Conservation (phyloP, 441 rosid species). For the Biscutella laevigata region DNA sequence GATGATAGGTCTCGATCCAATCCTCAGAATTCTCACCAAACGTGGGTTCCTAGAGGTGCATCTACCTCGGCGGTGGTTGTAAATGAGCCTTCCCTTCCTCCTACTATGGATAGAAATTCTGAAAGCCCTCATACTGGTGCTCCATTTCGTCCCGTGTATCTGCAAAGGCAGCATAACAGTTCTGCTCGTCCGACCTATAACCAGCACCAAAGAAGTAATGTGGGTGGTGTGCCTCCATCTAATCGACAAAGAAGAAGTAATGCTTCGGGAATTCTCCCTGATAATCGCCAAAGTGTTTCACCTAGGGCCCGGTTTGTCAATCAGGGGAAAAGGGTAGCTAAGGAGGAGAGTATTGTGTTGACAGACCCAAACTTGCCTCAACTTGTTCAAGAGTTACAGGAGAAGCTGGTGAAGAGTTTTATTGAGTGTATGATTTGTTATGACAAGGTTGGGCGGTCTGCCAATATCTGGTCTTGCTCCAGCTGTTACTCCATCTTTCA, state of each 20-base stretch:
- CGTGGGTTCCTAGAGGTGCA: slow-evolving; percentile 77
- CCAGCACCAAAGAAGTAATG: slow-evolving; percentile 12
- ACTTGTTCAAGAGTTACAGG: slow-evolving; percentile 89
- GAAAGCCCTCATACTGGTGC: neutral
- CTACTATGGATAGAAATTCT: slow-evolving; percentile 5
- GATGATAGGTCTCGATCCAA: slow-evolving; percentile 41
- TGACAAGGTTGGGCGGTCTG: slow-evolving; percentile 81
- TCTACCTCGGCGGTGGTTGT: slow-evolving; percentile 16
- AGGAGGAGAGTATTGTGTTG: slow-evolving; percentile 20
- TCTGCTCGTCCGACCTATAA: slow-evolving; percentile 6
- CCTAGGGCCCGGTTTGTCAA: slow-evolving; percentile 28
- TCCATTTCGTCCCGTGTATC: slow-evolving; percentile 10
- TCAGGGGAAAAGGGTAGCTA: slow-evolving; percentile 35
- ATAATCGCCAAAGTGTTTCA: slow-evolving; percentile 33
- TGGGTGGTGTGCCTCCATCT: slow-evolving; percentile 14
- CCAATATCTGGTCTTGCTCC: slow-evolving; percentile 88
- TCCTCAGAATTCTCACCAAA: slow-evolving; percentile 40
- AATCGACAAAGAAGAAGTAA: slow-evolving; percentile 17
- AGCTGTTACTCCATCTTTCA: slow-evolving; percentile 94
- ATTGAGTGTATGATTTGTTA: slow-evolving; percentile 98
- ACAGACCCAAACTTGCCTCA: slow-evolving; percentile 71
- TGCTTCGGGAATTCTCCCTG: slow-evolving; percentile 19
- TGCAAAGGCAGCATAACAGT: slow-evolving; percentile 1
- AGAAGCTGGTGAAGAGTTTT: slow-evolving; percentile 61
- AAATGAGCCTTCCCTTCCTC: slow-evolving; percentile 7